A percentile compares a stretch with the other conserved stretches of the same genome.
Conservation (phyloP, 2,329 filamentous ascomycete species). For the Exophiala calicioides region DNA sequence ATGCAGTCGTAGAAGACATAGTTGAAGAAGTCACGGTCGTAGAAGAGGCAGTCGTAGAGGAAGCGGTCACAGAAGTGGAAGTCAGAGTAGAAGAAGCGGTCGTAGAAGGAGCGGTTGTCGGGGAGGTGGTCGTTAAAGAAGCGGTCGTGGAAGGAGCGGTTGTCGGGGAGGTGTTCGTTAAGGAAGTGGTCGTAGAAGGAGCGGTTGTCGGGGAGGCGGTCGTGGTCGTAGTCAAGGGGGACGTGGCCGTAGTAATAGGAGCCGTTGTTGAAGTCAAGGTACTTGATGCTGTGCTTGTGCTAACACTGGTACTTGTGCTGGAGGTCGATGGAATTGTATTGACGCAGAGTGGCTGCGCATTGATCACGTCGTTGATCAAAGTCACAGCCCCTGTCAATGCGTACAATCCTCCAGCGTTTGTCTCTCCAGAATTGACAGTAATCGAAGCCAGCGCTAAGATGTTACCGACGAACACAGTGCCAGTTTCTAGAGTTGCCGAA, state of each 20-base stretch:
- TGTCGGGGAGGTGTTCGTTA: background rate
- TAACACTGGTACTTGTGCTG: too few relatives aligned
- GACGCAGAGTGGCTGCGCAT: slow-evolving; percentile 4
- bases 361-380: slow-evolving; percentile 3
- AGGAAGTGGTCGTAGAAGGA: background rate
- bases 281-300: too few relatives aligned
- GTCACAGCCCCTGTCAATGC: slow-evolving; percentile 2
- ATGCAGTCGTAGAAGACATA: background rate
- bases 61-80: background rate
- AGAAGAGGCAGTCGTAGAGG: slow-evolving; percentile 3
- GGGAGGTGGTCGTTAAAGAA: background rate
- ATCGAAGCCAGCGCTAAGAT: background rate
- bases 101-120: background rate
- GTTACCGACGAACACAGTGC: slow-evolving; percentile 1
- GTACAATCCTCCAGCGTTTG: slow-evolving; percentile 3
- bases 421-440: background rate
- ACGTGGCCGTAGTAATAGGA: background rate
- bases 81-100: background rate
- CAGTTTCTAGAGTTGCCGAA: background rate
- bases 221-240: background rate
- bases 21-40: background rate
- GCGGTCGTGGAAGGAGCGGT: background rate
- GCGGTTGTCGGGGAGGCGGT: background rate
- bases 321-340: background rate
- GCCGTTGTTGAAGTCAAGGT: background rate